Evolutionary conservation across 257 asterid genomes (phyloP).

Genomic region (Voacanga thouarsii): DNA sequence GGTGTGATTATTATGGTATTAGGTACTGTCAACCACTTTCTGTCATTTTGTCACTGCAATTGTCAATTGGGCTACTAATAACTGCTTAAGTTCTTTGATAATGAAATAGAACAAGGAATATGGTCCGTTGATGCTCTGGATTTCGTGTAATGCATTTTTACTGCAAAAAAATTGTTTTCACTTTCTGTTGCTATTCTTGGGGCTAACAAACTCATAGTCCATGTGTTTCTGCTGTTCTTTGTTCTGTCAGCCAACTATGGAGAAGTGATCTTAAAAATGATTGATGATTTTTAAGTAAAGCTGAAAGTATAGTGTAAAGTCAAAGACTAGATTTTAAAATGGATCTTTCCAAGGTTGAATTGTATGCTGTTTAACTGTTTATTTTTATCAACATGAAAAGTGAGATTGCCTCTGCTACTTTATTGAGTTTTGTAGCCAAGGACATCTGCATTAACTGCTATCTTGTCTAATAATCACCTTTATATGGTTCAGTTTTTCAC

Average conservation of each 20-base stretch:
- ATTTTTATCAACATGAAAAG: background rate
- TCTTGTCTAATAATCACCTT: background rate
- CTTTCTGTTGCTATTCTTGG: background rate
- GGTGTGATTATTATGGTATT: background rate
- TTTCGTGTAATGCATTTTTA: background rate
- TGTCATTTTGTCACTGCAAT: no score
- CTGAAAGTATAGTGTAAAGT: background rate
- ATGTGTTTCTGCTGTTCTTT: background rate
- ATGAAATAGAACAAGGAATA: background rate
- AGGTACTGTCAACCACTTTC: background rate
- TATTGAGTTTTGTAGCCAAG: background rate
- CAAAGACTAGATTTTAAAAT: background rate
- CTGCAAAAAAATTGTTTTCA: background rate
- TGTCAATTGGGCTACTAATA: background rate
- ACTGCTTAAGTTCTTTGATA: background rate
- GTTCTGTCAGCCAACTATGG: background rate
- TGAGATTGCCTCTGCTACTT: background rate
- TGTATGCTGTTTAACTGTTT: background rate
- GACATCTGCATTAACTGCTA: background rate
- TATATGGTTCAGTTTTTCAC: background rate
- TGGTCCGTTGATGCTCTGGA: background rate
- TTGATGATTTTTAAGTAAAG: background rate
- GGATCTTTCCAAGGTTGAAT: background rate
- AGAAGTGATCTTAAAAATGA: background rate
- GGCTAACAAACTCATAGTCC: background rate